Percentiles rank a stretch among this genome's conserved stretches.
phyloP scores from a whole-genome alignment of 1,139 yeast species.

The Lodderomyces margitis region DNA sequence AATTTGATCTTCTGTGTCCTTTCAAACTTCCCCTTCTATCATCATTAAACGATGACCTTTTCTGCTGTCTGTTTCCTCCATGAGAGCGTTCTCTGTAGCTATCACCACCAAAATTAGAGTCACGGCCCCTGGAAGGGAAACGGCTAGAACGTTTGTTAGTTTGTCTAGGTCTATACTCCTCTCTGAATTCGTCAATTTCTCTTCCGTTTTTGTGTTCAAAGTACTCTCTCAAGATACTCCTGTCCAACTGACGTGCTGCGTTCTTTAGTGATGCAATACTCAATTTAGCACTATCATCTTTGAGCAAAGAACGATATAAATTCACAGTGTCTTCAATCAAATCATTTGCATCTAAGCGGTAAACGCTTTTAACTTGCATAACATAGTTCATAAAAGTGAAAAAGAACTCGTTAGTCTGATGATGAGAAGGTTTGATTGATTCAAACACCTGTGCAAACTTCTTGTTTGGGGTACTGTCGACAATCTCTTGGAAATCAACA shows the following conservation, averaged over 20 bases:
- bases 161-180: not conserved
- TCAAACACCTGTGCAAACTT: conserved; percentile 10
- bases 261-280: not conserved
- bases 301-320: conserved; percentile 15
- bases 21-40: not conserved
- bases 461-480: conserved; percentile 6
- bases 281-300: conserved; percentile 17
- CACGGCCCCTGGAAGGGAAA: not conserved
- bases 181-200: not conserved
- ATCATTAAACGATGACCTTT: conserved; percentile 2
- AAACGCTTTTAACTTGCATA: conserved; percentile 26
- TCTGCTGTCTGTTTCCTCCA: conserved; percentile 4
- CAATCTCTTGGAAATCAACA: conserved; percentile 42
- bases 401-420: conserved; percentile 19
- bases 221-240: conserved; percentile 7
- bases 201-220: conserved; percentile 1
- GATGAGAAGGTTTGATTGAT: conserved; percentile 14
- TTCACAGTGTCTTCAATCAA: conserved; percentile 12
- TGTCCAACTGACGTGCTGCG: not conserved
- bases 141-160: not conserved
- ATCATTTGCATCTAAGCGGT: conserved; percentile 20
- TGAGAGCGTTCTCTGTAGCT: not conserved
- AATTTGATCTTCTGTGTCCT: conserved; percentile 4
- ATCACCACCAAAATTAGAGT: too few species aligned
- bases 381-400: conserved; percentile 35